phyloP scores from a whole-genome alignment of 192 early-diverging fungal species.

The Coemansia sp. region DNA sequence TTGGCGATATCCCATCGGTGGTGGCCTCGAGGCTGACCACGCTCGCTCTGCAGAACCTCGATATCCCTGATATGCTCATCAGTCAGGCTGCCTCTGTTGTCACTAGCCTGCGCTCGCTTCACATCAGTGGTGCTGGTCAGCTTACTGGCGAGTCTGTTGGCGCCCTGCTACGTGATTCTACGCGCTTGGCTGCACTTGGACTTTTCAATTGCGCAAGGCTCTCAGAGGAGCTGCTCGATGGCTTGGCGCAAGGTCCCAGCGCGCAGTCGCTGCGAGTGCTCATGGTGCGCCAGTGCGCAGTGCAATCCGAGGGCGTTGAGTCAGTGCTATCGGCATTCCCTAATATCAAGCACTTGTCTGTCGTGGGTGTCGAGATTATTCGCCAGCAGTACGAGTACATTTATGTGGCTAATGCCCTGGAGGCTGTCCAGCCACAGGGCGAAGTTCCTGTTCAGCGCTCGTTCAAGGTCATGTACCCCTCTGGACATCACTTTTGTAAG shows the following conservation, averaged over 20 bases:
- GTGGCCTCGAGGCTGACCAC: slow-evolving; percentile 25
- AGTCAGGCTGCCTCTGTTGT: slow-evolving; percentile 11
- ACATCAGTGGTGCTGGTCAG: slow-evolving; percentile 23
- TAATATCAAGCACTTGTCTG: slow-evolving; percentile 23
- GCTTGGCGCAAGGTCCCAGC: slow-evolving; percentile 27
- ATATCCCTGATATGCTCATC: slow-evolving; percentile 23
- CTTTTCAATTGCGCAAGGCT: slow-evolving; percentile 30
- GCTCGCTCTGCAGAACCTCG: slow-evolving; percentile 32
- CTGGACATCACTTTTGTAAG: slow-evolving; percentile 29
- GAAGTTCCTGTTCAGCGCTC: slow-evolving; percentile 14
- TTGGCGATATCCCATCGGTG: slow-evolving; percentile 1
- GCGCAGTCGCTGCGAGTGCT: slow-evolving; percentile 25
- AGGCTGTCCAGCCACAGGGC: not conserved
- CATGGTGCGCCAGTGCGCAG: slow-evolving; percentile 26
- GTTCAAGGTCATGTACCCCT: slow-evolving; percentile 34
- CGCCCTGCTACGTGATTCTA: slow-evolving; percentile 16
- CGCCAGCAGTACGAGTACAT: slow-evolving; percentile 38
- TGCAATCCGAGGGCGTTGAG: slow-evolving; percentile 48
- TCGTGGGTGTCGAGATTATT: slow-evolving; percentile 35
- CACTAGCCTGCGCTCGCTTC: slow-evolving; percentile 31
- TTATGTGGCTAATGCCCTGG: not conserved
- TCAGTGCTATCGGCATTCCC: slow-evolving; percentile 26
- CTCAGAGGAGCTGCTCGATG: slow-evolving; percentile 19
- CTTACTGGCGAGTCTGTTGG: slow-evolving; percentile 25
- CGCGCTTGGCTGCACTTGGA: slow-evolving; percentile 27